Evolutionary conservation across 192 early-diverging fungal genomes (phyloP), one percentile per base, ranked within the genome.

Genomic region (Anaeromyces robustus): DNA sequence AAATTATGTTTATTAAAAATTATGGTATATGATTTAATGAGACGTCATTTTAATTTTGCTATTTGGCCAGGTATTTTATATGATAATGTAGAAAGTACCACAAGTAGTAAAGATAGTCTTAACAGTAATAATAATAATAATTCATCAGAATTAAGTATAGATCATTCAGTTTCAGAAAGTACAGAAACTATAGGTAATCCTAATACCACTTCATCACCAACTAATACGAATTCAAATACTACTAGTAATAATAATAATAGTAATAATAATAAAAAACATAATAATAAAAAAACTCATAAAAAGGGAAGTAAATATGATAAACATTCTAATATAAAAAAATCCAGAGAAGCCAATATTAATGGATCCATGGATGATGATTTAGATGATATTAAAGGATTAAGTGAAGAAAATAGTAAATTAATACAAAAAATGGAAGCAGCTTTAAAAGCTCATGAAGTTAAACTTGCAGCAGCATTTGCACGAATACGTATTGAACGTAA

Each of bases 11-110:
- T 89, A 19, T 85, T 86, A 31, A 89, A 89, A 84, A 82, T 89
- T 17, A 80, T 89, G 81, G 52, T 89, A 28, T 89, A 84, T 82
- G 87, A 89, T 59, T 83, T 89, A 41, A 89, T 89, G 89, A 89
- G 87, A 83, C 81, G 85, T 77, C 87, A 89, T 52, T 89, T 89
- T 80, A 83, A 89, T 80, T 85, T 82, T 30, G 77, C 82, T 31
- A 28, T 77, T 16, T 89, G 83, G 78, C 87, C 86, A n/a, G 87
- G 85, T 28, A 82, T 89, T 30, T 37, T 82, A 29, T 86, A 83
- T 77, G 30, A 39, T 77, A 68, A n/a, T 68, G 1, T n/a, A 1
- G 52, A 68, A 28, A n/a, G n/a, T n/a, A n/a, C n/a, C n/a, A n/a
- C n/a, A n/a, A n/a, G 52, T 68, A 68, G 52, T 68, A 68, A 68